Evolutionary conservation across 208 protist species (phyloP).

Genomic region (Acanthamoeba rhysodes): DNA sequence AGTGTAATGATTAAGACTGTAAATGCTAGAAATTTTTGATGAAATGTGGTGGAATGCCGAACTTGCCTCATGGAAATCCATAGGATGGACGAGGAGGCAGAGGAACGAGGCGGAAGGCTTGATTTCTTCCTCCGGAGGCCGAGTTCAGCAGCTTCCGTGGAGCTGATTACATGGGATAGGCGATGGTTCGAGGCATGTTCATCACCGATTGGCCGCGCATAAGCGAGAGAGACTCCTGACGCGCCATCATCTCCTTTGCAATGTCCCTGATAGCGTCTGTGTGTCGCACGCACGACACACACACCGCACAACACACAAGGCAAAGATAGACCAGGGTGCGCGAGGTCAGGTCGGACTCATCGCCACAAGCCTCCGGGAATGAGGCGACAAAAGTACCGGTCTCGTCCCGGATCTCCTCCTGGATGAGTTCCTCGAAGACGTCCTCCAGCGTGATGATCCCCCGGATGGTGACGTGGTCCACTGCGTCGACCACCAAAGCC

Average conservation of each 20-base stretch:
- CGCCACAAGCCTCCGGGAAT: too few relatives aligned
- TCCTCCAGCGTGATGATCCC: constrained; percentile 88
- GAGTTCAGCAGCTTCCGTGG: neutral
- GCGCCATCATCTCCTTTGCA: constrained; percentile 4
- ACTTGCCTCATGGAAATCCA: too few relatives aligned
- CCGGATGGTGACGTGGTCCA: constrained; percentile 61
- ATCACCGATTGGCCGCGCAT: neutral
- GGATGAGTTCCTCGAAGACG: constrained; percentile 86
- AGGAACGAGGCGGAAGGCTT: neutral
- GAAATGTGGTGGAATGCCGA: too few relatives aligned
- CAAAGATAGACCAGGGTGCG: neutral
- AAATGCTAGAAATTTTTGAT: too few relatives aligned
- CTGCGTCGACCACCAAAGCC: constrained; percentile 61
- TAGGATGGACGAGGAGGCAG: too few relatives aligned
- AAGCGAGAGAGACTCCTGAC: neutral
- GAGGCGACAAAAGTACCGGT: too few relatives aligned
- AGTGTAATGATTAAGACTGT: too few relatives aligned
- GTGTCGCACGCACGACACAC: neutral
- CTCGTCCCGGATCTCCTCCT: constrained; percentile 62
- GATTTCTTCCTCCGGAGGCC: neutral
- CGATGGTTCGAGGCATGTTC: constrained; percentile 9
- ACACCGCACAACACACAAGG: neutral
- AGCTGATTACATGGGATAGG: constrained; percentile 11
- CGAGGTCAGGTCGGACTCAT: too few relatives aligned
- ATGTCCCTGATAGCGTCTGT: constrained; percentile 23